Evolutionary conservation across 495 filamentous ascomycete species (phyloP), one percentile per base, ranked within the genome.

Genomic region (Podospora comata): DNA sequence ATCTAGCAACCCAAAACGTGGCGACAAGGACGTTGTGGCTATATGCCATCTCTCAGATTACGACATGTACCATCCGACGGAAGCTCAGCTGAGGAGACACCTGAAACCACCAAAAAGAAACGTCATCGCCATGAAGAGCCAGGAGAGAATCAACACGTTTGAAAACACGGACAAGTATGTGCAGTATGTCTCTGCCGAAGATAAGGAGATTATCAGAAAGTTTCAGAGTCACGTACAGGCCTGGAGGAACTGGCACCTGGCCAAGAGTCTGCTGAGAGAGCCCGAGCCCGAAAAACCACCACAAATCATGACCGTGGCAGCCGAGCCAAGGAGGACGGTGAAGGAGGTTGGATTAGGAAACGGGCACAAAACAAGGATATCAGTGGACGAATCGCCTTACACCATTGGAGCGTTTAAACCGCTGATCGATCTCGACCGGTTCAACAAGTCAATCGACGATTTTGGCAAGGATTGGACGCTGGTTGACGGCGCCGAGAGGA

Each of bases 31-130:
- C 62, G 74, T 79, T 11, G 77, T 82, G 0, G 90, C 86, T 68
- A 81, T 95, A 34, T 97, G 96, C 74, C 92, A 96, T 76, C 77
- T 99, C 16, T 92, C 93, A 11, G 95, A 97, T 76, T 99, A 94
- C 72, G 95, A 99, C 71, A 91, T 97, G 55, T 97, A 97, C 77
- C 86, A 83, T 7, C 90, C 92, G 11, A 89, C 85, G 3, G 82
- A 87, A 54, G 84, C 85, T 16, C 86, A 90, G 48, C 79, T 87
- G 64, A 77, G 80, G 39, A 85, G 86, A 54, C 85, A 88, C 66
- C 79, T 94, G 66, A 91, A 86, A 70, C 89, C 90, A 1, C 92
- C 92, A 0, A 94, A 92, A 72, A 89, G 88, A 73, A 82, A 89
- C 65, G 97, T 92, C 77, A 94, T 90, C 73, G 94, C 92, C 3